A percentile compares a stretch with the other conserved stretches of the same genome.
Evolutionary conservation across 768 basidiomycete species (phyloP).

Genomic region (Trametes elegans): DNA sequence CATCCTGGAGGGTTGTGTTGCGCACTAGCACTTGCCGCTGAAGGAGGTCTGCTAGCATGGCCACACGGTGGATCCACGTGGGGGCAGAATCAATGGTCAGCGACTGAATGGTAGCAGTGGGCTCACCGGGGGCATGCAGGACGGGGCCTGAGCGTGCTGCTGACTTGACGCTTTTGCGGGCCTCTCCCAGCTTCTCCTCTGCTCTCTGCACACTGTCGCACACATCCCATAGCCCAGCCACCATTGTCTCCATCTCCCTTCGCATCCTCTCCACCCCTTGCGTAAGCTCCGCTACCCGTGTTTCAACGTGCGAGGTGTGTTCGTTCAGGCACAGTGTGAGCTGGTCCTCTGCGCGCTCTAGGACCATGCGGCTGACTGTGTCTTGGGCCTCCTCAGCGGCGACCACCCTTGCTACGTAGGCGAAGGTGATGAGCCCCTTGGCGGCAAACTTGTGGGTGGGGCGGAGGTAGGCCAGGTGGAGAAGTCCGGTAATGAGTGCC

Average conservation of each 20-base stretch:
- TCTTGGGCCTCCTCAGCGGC: neutral
- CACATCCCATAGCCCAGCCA: neutral
- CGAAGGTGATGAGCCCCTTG: slow-evolving; percentile 2
- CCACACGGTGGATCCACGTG: slow-evolving; percentile 2
- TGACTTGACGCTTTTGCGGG: neutral
- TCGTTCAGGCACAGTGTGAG: neutral
- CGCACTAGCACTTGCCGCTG: slow-evolving; percentile 6
- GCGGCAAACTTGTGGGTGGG: neutral
- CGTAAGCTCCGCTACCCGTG: neutral
- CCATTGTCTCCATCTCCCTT: neutral
- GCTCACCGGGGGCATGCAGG: neutral
- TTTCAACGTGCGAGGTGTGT: slow-evolving; percentile 1
- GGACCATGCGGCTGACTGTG: neutral
- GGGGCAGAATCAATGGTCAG: slow-evolving; percentile 2
- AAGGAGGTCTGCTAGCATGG: neutral
- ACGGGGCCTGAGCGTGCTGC: neutral
- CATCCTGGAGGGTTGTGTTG: neutral
- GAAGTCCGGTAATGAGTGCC: slow-evolving; percentile 3
- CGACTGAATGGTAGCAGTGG: neutral
- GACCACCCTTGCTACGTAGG: neutral
- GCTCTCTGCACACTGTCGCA: neutral
- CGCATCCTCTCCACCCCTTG: neutral
- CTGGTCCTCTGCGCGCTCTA: slow-evolving; percentile 3
- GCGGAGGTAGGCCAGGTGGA: neutral
- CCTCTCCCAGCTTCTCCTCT: neutral